A percentile compares a stretch with the other conserved stretches of the same genome.
These are phyloP conservation scores for Scheffersomyces insectosa DNA, from an alignment of 1,139 yeast species.

Conservation along the genomic window DNA sequence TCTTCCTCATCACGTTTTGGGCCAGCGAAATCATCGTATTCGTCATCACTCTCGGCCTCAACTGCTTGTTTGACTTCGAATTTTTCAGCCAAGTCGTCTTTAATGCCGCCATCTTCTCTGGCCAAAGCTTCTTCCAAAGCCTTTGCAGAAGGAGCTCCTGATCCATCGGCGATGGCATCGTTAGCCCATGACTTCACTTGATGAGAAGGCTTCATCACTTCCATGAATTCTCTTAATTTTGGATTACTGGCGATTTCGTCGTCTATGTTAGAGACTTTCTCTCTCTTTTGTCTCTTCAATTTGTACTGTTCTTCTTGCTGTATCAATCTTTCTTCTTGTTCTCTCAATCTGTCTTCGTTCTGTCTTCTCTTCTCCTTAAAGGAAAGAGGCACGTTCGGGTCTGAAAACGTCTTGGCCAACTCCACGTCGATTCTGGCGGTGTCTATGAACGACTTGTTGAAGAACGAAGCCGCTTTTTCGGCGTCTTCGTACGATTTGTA, in stretches of 20 bases:
- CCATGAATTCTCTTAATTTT: constrained; percentile 75
- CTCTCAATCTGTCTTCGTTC: constrained; percentile 52
- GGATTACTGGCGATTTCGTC: constrained; percentile 64
- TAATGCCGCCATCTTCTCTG: constrained; percentile 16
- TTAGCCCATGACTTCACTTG: constrained; percentile 74
- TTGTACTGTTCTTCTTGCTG: constrained; percentile 46
- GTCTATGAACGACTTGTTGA: constrained; percentile 77
- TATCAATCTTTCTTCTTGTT: constrained; percentile 53
- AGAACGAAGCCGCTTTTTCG: constrained; percentile 70
- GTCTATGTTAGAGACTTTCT: constrained; percentile 42
- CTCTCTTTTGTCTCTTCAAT: constrained; percentile 22
- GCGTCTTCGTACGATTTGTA: constrained; percentile 75
- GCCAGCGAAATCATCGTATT: constrained; percentile 53
- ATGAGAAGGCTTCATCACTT: constrained; percentile 76
- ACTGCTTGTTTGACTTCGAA: constrained; percentile 30
- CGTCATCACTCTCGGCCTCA: constrained; percentile 64
- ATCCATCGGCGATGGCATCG: constrained; percentile 57
- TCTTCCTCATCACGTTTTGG: constrained; percentile 29
- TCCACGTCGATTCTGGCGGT: constrained; percentile 79
- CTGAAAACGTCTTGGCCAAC: constrained; percentile 82
- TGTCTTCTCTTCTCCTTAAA: constrained; percentile 63
- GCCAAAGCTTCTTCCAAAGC: constrained; percentile 44
- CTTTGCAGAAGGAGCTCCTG: constrained; percentile 50
- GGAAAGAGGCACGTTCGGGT: constrained; percentile 76
- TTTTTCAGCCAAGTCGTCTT: constrained; percentile 11